These are phyloP conservation scores for Royoungia palumana DNA, from an alignment of 768 basidiomycete genomes.

Conservation along the genomic window DNA sequence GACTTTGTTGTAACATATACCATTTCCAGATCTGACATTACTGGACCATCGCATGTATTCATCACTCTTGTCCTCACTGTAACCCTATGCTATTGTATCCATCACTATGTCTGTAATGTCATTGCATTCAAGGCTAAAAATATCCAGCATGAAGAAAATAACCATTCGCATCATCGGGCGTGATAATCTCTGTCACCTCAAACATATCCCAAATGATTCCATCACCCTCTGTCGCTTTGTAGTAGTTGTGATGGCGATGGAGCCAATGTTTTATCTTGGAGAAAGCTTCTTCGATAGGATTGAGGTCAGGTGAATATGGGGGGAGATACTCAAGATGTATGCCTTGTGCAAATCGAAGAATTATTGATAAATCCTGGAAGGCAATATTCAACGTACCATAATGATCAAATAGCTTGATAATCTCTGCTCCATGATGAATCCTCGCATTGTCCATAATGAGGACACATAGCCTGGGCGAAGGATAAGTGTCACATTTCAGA, in stretches of 20 bases:
- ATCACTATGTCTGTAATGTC: no score
- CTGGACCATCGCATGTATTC: no score
- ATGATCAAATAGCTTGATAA: constrained; percentile 29
- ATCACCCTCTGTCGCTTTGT: neutral
- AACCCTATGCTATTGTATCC: no score
- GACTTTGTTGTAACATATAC: no score
- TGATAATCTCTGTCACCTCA: constrained; percentile 18
- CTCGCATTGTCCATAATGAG: constrained; percentile 39
- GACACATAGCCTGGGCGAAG: constrained; percentile 33
- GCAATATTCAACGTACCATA: constrained; percentile 6
- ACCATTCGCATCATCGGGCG: constrained; percentile 15
- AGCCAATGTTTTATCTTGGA: constrained; percentile 28
- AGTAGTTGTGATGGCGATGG: constrained; percentile 24
- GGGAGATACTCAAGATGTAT: constrained; percentile 30
- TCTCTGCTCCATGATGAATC: constrained; percentile 39
- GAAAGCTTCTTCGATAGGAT: constrained; percentile 37
- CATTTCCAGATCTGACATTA: no score
- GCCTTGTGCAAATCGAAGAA: constrained; percentile 13
- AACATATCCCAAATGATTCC: constrained; percentile 19
- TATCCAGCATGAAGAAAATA: neutral
- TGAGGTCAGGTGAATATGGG: constrained; percentile 36
- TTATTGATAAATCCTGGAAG: no score
- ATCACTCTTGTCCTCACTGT: no score
- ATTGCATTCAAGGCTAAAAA: no score
- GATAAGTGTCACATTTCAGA: constrained; percentile 29